Evolutionary conservation across 2,329 filamentous ascomycete genomes (phyloP), one percentile per base, ranked within the genome.

Genomic region (Ophiostoma sp.): DNA sequence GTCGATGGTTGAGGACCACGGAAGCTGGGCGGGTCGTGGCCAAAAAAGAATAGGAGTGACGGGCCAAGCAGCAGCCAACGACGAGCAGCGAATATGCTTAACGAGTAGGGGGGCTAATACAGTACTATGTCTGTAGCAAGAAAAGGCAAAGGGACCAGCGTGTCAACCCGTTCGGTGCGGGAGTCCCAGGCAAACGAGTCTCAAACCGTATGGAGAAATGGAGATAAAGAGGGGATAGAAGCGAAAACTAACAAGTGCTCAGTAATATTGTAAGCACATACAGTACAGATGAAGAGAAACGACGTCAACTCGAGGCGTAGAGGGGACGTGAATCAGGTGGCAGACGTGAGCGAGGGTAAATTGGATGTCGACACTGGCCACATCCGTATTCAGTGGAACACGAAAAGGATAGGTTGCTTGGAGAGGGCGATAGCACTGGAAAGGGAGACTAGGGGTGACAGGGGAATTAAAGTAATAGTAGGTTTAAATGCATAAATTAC

Each of bases 361-460:
- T 72, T 48, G 36, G 60, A 68, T 27, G 65, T 57, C 20, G 65
- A 20, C 35, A 48, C 33, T 64, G 36, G 68, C 69, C 23, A 67
- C 17, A n/a, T 27, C 68, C 70, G 70, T 70, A 68, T 70, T 67
- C 35, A 36, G 70, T 71, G 68, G 68, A 52, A 68, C 68, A 67
- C 62, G 70, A 69, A 72, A 70, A 70, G 70, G 65, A 71, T 70
- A 71, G 66, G 67, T 65, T 44, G 62, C 31, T 20, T 17, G 48
- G 31, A 31, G 39, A 20, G 27, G 60, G 27, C 36, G 44, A 8
- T 62, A 36, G 27, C 15, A 27, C 52, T 39, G 23, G 67, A 15
- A n/a, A 66, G 68, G 67, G 60, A 44, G 41, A 48, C 44, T 23
- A 67, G 15, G 13, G 4, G 27, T 36, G 36, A 60, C 27, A 44